These are phyloP conservation scores for Closterium sp. DNA, from an alignment of 139 green algal genomes.

Conservation along the genomic window DNA sequence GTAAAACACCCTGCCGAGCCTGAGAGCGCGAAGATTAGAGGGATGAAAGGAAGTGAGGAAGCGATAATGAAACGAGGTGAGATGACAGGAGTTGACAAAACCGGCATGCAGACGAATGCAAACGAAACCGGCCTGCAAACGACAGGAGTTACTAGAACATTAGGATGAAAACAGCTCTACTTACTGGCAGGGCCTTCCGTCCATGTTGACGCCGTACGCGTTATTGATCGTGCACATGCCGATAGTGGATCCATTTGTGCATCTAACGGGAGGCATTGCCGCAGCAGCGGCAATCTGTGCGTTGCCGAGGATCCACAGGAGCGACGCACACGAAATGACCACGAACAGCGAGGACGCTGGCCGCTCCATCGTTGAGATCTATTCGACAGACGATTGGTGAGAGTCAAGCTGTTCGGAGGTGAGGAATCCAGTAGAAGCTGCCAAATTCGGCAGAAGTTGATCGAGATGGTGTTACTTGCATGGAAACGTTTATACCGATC, in stretches of 20 bases:
- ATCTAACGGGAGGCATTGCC: not conserved
- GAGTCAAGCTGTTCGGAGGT: not conserved
- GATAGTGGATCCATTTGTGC: not conserved
- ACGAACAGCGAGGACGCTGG: not conserved
- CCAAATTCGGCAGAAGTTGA: no score
- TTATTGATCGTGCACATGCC: not conserved
- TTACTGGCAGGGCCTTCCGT: not conserved
- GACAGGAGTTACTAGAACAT: no score
- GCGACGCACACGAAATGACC: not conserved
- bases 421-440: not conserved
- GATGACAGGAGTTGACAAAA: no score
- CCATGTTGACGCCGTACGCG: not conserved
- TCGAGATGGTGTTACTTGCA: not conserved
- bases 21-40: not conserved
- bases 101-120: no score
- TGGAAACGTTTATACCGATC: not conserved
- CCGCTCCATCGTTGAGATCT: not conserved
- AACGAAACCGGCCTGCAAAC: no score
- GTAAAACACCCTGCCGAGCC: not conserved
- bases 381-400: not conserved
- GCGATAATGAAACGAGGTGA: not conserved
- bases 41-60: not conserved
- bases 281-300: not conserved
- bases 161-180: not conserved
- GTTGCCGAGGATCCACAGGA: not conserved